Conservation (phyloP, 495 filamentous ascomycete species). For the Amphirosellinia nigrospora region DNA sequence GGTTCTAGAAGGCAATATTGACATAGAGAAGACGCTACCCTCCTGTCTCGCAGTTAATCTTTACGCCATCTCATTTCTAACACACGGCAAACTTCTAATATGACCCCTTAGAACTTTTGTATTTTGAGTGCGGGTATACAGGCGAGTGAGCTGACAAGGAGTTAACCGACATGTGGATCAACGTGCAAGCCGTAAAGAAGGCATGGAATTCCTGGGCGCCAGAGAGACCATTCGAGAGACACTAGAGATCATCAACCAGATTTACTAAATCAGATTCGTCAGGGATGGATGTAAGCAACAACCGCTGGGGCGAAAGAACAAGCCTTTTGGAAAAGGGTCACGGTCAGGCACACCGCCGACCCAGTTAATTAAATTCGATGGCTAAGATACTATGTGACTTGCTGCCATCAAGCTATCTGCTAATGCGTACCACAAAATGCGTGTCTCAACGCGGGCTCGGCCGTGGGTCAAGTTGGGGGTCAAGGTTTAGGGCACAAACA, state of each 20-base stretch:
- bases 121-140: background rate
- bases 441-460: background rate
- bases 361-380: background rate
- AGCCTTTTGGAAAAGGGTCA: background rate
- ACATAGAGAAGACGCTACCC: background rate
- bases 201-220: background rate
- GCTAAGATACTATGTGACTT: background rate
- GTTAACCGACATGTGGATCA: background rate
- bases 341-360: background rate
- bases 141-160: background rate
- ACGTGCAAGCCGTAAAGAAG: background rate
- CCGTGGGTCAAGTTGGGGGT: conserved; percentile 1
- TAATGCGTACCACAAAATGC: background rate
- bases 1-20: background rate
- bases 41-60: background rate
- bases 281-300: background rate
- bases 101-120: background rate
- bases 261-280: background rate
- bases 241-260: background rate
- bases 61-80: background rate
- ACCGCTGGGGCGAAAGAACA: background rate
- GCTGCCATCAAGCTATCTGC: background rate
- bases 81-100: background rate
- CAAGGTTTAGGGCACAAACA: background rate
- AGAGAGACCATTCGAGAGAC: background rate